These are phyloP conservation scores for Capsella rubella DNA, from an alignment of 441 rosid species.

Conservation along the genomic window DNA sequence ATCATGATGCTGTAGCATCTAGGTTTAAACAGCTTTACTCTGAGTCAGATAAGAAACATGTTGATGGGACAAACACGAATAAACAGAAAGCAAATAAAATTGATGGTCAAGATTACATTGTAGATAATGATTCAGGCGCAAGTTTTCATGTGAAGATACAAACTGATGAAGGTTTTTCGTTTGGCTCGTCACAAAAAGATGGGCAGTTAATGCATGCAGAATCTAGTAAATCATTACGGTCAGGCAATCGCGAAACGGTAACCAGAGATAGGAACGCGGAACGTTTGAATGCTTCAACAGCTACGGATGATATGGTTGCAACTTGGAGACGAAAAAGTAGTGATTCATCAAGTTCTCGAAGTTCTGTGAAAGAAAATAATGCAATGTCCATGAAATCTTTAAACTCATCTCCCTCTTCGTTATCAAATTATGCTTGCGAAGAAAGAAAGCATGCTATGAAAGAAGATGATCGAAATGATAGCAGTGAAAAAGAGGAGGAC, in stretches of 20 bases:
- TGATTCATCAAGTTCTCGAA: slow-evolving; percentile 62
- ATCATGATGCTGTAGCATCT: slow-evolving; percentile 63
- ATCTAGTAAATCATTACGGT: slow-evolving; percentile 76
- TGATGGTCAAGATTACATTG: slow-evolving; percentile 51
- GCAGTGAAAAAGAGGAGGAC: slow-evolving; percentile 66
- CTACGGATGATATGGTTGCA: slow-evolving; percentile 72
- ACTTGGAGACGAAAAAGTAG: slow-evolving; percentile 82
- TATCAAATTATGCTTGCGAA: slow-evolving; percentile 70
- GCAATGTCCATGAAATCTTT: not conserved
- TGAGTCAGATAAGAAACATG: slow-evolving; percentile 61
- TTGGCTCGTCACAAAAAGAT: slow-evolving; percentile 74
- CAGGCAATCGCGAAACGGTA: slow-evolving; percentile 57
- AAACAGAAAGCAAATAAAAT: slow-evolving; percentile 58
- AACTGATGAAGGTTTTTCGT: slow-evolving; percentile 76
- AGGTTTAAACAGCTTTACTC: slow-evolving; percentile 57
- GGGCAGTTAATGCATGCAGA: slow-evolving; percentile 62
- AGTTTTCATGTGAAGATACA: slow-evolving; percentile 56
- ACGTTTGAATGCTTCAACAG: slow-evolving; percentile 57
- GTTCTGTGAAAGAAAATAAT: not conserved
- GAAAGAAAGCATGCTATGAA: slow-evolving; percentile 62
- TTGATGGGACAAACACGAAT: slow-evolving; percentile 52
- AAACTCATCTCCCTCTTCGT: slow-evolving; percentile 58
- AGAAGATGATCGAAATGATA: slow-evolving; percentile 64
- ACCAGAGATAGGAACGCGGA: slow-evolving; percentile 58
- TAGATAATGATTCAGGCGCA: slow-evolving; percentile 58